phyloP scores from a whole-genome alignment of 495 filamentous ascomycete species.

The Lophiotrema nucula region DNA sequence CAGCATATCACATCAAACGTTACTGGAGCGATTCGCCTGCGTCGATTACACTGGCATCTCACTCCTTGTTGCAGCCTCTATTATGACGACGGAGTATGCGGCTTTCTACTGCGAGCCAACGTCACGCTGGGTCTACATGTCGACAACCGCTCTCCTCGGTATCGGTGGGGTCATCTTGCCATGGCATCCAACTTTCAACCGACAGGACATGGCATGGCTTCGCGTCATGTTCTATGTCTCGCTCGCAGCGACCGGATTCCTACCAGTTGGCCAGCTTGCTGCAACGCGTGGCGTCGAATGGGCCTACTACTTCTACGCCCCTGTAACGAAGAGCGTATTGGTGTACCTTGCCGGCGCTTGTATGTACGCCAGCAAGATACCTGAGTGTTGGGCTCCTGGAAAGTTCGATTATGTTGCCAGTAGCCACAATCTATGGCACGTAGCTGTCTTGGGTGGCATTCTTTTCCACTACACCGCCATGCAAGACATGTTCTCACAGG shows the following conservation, averaged over 20 bases:
- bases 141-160: conserved; percentile 75
- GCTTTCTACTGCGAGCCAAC: conserved; percentile 96
- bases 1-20: conserved; percentile 80
- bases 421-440: conserved; percentile 96
- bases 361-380: conserved; percentile 91
- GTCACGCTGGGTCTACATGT: conserved; percentile 84
- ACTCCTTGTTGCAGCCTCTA: conserved; percentile 89
- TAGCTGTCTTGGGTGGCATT: conserved; percentile 94
- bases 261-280: conserved; percentile 80
- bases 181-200: conserved; percentile 96
- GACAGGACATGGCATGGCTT: conserved; percentile 83
- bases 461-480: conserved; percentile 94
- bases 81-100: conserved; percentile 98
- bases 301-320: conserved; percentile 84
- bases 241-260: conserved; percentile 84
- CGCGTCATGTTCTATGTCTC: conserved; percentile 90
- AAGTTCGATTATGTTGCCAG: conserved; percentile 92
- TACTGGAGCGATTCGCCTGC: conserved; percentile 95
- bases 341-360: conserved; percentile 84
- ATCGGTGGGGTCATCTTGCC: conserved; percentile 87
- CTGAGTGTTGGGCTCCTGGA: conserved; percentile 89
- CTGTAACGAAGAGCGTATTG: conserved; percentile 75
- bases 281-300: conserved; percentile 70
- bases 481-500: conserved; percentile 86
- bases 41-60: conserved; percentile 99